These are phyloP conservation scores for Porpolomopsis calyptriformis DNA, from an alignment of 768 basidiomycete species.

Conservation along the genomic window DNA sequence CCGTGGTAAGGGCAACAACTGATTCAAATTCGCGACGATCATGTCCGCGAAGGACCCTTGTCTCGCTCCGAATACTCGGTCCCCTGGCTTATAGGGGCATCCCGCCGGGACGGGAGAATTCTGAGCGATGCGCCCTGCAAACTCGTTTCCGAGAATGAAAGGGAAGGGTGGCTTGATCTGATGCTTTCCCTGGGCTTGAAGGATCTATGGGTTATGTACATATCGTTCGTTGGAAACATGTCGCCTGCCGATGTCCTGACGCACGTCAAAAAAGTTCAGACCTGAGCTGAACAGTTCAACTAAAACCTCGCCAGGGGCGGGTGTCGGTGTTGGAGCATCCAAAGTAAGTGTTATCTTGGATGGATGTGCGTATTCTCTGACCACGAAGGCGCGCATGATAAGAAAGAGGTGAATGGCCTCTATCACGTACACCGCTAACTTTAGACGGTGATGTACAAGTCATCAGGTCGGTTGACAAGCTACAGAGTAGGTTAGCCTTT, in stretches of 20 bases:
- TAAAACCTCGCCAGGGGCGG: constrained; percentile 45
- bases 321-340: constrained; percentile 47
- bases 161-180: constrained; percentile 77
- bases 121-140: constrained; percentile 65
- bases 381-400: constrained; percentile 71
- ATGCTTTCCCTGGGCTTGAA: constrained; percentile 86
- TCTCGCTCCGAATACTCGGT: constrained; percentile 76
- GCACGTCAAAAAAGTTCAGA: constrained; percentile 69
- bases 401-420: too few species aligned
- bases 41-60: constrained; percentile 79
- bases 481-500: too few species aligned
- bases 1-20: constrained; percentile 59
- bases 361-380: constrained; percentile 60
- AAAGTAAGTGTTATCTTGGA: constrained; percentile 45
- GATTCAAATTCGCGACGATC: constrained; percentile 41
- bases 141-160: constrained; percentile 77
- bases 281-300: constrained; percentile 68
- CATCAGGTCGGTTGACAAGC: too few species aligned
- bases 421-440: too few species aligned
- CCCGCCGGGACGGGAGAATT: constrained; percentile 69
- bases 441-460: too few species aligned
- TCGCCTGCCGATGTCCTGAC: constrained; percentile 8
- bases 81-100: constrained; percentile 71
- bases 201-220: constrained; percentile 38
- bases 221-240: neutral